Conservation (phyloP, 106 monocot species). For the Triglochin maritima region DNA sequence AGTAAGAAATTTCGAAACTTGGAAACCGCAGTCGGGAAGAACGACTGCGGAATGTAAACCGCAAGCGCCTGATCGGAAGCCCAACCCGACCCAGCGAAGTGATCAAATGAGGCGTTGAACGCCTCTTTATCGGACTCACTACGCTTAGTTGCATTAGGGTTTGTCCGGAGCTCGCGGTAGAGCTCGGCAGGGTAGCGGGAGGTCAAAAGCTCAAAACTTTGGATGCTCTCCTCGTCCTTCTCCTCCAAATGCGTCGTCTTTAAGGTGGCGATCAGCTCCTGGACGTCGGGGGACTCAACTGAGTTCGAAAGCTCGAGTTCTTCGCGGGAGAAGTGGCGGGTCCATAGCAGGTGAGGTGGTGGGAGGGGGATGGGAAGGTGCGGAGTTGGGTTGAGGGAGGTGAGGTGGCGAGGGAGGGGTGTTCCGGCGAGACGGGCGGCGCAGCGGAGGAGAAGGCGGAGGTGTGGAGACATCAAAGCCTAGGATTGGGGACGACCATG, state of each 20-base stretch:
- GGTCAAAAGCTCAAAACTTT: not conserved
- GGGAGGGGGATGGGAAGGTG: not conserved
- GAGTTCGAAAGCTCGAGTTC: not conserved
- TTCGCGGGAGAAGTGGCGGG: not conserved
- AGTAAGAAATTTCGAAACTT: slow-evolving; percentile 50
- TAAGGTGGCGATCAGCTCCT: not conserved
- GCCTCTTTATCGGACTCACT: slow-evolving; percentile 15
- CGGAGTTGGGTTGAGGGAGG: not conserved
- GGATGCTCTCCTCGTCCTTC: not conserved
- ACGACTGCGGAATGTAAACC: slow-evolving; percentile 63
- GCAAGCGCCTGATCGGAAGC: slow-evolving; percentile 78
- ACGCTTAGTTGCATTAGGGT: slow-evolving; percentile 11
- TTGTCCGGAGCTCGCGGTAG: slow-evolving; percentile 15
- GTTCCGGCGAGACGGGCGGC: not conserved
- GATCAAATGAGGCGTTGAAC: slow-evolving; percentile 27
- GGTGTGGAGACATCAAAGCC: not conserved
- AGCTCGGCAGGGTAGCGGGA: slow-evolving; percentile 16
- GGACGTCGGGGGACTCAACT: not conserved
- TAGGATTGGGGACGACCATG: not conserved
- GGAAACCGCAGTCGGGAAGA: slow-evolving; percentile 53
- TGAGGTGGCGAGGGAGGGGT: not conserved
- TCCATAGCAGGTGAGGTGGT: not conserved
- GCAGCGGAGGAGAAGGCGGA: slow-evolving; percentile 1
- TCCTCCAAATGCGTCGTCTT: not conserved
- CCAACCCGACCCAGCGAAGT: slow-evolving; percentile 60